Conservation (phyloP, 208 protist species). For the Lotmaria passim region DNA sequence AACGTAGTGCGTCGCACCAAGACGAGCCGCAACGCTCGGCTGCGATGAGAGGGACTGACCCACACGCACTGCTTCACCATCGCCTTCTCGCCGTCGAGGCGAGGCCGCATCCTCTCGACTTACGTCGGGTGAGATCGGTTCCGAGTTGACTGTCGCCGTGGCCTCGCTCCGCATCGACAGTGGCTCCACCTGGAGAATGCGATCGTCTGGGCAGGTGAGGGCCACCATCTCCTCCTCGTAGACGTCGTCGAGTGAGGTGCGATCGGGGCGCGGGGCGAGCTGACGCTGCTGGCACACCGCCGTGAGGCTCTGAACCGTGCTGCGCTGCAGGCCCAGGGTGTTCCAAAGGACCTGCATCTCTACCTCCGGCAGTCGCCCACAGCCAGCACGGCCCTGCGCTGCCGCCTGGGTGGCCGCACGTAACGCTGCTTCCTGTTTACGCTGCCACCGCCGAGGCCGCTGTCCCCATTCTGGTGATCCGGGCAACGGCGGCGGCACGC, state of each 20-base stretch:
- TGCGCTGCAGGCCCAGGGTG: conserved; percentile 9
- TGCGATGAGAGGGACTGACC: not conserved
- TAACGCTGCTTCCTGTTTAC: not conserved
- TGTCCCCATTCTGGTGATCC: conserved; percentile 5
- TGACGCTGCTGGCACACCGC: conserved; percentile 8
- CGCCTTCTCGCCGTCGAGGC: not conserved
- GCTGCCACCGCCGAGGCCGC: conserved; percentile 4
- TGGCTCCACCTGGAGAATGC: conserved; percentile 17
- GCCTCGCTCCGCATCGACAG: not conserved
- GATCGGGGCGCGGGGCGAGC: conserved; percentile 2
- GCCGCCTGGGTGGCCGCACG: not conserved
- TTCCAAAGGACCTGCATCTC: conserved; percentile 21
- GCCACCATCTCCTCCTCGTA: conserved; percentile 34
- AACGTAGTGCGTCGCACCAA: conserved; percentile 22
- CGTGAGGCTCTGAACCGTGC: not conserved
- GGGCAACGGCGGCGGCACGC: conserved; percentile 27
- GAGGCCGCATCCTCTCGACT: not conserved
- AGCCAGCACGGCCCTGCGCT: not conserved
- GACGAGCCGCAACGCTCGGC: not conserved
- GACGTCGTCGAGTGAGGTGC: conserved; percentile 23
- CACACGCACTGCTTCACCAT: not conserved
- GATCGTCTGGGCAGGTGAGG: conserved; percentile 19
- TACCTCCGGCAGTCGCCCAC: not conserved
- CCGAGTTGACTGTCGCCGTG: not conserved
- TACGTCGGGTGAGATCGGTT: not conserved